Evolutionary conservation across 2,329 filamentous ascomycete species (phyloP), one percentile per base, ranked within the genome.

Genomic region (Massarina eburnea): DNA sequence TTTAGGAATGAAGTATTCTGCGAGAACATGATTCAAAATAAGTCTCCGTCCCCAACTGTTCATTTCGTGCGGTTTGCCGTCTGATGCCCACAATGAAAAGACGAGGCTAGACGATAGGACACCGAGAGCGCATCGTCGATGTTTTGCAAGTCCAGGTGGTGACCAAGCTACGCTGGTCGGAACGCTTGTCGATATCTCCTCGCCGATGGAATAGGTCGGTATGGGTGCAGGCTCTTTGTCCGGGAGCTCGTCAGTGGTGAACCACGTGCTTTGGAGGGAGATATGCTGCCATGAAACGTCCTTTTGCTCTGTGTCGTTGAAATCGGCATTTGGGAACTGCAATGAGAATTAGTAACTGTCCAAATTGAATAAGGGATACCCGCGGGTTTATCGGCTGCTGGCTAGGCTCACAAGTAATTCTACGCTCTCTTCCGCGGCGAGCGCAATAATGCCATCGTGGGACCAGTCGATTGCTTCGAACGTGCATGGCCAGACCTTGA

Each of bases 381-480:
- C 27, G 12, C n/a, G 4, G 27, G 5, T 8, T 36, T 19, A 2
- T 39, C 30, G 20, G 3, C 19, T 36, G 9, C 26, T 19, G n/a
- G 37, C 27, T 24, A 24, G 14, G 35, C 48, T 43, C 46, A 62
- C 80, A 71, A 83, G 59, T 30, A 84, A 68, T 33, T 80, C 73
- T 15, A 83, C 73, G 49, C 73, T 68, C 55, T 84, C 80, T 41
- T 79, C 77, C 9, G 76, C 76, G 12, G 78, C 79, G 37, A 84
- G 64, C 6, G 80, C 81, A 35, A 85, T 72, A 39, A 79, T 76
- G 36, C 80, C 78, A 54, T 84, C 80, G 30, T 72, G 64, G 6
- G 81, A 84, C 80, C 82, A 85, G 41, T 75, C 71, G n/a, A 84
- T 62, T 39, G 77, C 79, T 54, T 79, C 69, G 20, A 72, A 64